Conservation (phyloP, 2,329 filamentous ascomycete species). For the Sporothrix protearum region DNA sequence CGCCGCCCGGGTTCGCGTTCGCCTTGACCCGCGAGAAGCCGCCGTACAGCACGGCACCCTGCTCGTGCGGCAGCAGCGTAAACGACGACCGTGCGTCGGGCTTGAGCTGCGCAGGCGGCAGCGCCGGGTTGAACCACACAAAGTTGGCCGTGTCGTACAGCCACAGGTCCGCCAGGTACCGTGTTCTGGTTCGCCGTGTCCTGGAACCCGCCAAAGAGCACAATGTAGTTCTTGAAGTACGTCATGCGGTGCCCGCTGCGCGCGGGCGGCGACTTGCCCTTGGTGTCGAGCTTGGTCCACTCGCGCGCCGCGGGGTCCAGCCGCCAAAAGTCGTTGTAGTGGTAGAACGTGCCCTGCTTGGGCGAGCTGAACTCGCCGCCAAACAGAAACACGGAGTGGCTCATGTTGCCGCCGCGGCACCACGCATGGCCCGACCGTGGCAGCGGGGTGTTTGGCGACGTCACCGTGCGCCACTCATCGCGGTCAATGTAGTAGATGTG, state of each 20-base stretch:
- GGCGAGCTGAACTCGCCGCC: constrained; percentile 95
- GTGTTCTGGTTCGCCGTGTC: constrained; percentile 95
- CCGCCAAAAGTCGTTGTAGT: constrained; percentile 98
- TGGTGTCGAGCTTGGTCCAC: constrained; percentile 81
- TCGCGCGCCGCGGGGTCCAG: constrained; percentile 80
- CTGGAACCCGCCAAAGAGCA: constrained; percentile 95
- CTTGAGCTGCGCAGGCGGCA: constrained; percentile 76
- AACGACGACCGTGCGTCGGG: constrained; percentile 91
- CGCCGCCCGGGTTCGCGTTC: constrained; percentile 59
- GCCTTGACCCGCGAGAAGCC: constrained; percentile 91
- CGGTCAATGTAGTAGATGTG: constrained; percentile 72
- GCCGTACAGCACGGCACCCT: constrained; percentile 84
- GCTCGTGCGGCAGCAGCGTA: constrained; percentile 84
- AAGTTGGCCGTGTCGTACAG: constrained; percentile 89
- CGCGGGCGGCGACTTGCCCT: constrained; percentile 75
- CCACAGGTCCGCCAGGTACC: constrained; percentile 91
- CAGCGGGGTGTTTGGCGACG: constrained; percentile 84
- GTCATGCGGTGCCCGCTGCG: constrained; percentile 94
- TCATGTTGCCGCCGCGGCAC: constrained; percentile 79
- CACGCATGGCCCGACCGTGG: constrained; percentile 92
- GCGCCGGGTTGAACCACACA: constrained; percentile 72
- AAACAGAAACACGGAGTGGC: constrained; percentile 83
- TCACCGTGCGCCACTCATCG: constrained; percentile 88
- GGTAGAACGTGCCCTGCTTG: constrained; percentile 97
- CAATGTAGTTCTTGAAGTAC: constrained; percentile 93